Base-by-base conservation (phyloP, 495 filamentous ascomycete species). In the Penicillium cataractarum region DNA sequence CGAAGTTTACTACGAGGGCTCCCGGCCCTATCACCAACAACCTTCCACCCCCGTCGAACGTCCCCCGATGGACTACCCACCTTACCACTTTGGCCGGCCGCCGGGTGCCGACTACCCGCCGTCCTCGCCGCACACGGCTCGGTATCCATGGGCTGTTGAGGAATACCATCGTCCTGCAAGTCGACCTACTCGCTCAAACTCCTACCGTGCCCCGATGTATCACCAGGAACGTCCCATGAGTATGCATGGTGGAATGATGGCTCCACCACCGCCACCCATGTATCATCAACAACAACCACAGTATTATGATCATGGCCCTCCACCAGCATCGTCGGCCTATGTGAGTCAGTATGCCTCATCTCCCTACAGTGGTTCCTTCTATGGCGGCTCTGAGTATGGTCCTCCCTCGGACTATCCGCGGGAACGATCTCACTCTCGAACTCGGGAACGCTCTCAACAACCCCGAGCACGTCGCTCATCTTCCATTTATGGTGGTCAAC, bases 171-270 rank as follows among this genome's bases (percentile, higher is more conserved):
- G 69, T 35, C 67, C 73, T 10, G 58, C 58, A 7, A 65, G 58
- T 58, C 72, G 76, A 19, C 31, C 60, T 35, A 57, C 61, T 51
- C 76, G 77, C 22, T 76, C 76, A 27, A 65, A 72, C 53, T 67
- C 76, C 7, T 76, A 78, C 57, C 69, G 78, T 57, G 29, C 67
- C 6, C 17, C 29, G 15, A 74, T 77, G 56, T 73, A 82, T 65
- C 31, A 73, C 51, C 70, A 65, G 58, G 69, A 67, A 49, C 72
- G 80, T 56, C 79, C 80, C 19, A 63, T 79, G 61, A 83, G 81
- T 57, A 78, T 74, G 58, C 80, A 84, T 65, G 79, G 48, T 5
- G 44, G 71, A 17, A 70, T 72, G 52, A 70, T 75, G 71, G 49
- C 55, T 17, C 67, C 68, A 31, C 54, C 75, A 21, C 67, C 69